Evolutionary conservation across 768 basidiomycete species (phyloP), one percentile per base, ranked within the genome.

Genomic region (Lactarius akahatsu): DNA sequence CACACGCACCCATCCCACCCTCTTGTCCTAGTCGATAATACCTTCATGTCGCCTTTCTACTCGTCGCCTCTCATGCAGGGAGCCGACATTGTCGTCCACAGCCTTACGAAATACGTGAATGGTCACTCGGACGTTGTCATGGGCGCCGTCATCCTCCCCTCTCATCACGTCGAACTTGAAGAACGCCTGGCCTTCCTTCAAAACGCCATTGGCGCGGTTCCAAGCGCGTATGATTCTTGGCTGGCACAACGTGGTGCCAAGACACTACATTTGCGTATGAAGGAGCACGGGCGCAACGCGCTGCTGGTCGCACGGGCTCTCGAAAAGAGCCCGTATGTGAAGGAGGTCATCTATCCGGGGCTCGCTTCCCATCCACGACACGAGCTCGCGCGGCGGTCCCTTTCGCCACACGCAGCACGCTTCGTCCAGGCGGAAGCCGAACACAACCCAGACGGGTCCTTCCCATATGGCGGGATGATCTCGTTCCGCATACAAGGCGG

Each of bases 111-210:
- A 77, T 97, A 96, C 79, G 81, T 96, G 73, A 92, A 94, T 74
- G 96, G 96, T 0, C 96, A 97, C 78, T 91, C 91, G 0, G 96
- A 98, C 74, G 92, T 96, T 74, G 81, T 97, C 72, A 92, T 95
- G 85, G 96, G 96, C 52, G 87, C 88, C 0, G 76, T 90, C 62
- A 86, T 95, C 70, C 82, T 95, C 7, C 87, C 91, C 9, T 71
- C 81, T 0, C 80, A 81, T 61, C 83, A 85, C 63, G 67, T 78
- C 4, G 74, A 76, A 0, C 77, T 91, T 62, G 74, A 78, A 0
- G 74, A 83, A 7, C 83, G 81, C 61, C 81, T 98, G 26, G 85
- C 89, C 0, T 98, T 95, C 83, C 82, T 97, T 1, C 96, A 97
- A 71, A 96, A 96, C 72, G 90, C 93, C 0, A 86, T 86, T 69